Percentiles rank a stretch among this genome's conserved stretches.
Evolutionary conservation across 2,329 filamentous ascomycete genomes (phyloP).

Genomic region (Ophiostoma fasciatum): DNA sequence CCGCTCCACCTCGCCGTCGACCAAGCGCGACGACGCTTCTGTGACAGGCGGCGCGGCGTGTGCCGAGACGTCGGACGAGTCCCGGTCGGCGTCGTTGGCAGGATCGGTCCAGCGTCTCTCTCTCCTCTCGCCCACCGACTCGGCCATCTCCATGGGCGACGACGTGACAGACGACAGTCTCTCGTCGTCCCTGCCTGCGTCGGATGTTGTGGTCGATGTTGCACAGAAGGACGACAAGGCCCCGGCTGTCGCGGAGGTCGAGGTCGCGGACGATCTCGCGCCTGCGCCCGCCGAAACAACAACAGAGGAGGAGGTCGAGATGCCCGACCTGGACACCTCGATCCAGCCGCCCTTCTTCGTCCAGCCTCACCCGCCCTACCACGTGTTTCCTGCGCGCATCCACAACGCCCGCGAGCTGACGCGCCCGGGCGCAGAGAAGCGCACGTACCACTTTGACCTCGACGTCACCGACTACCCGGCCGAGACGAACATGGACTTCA

Average conservation of each 20-base stretch:
- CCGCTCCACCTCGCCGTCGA: slow-evolving; percentile 16
- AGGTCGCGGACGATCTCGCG: not conserved
- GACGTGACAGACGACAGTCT: slow-evolving; percentile 11
- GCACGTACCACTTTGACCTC: slow-evolving; percentile 93
- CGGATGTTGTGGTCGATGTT: no score
- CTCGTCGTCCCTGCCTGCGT: no score
- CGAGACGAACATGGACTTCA: slow-evolving; percentile 78
- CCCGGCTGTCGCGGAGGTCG: slow-evolving; percentile 3
- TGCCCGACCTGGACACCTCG: slow-evolving; percentile 33
- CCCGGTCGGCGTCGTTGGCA: no score
- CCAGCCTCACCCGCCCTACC: slow-evolving; percentile 84
- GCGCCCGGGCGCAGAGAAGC: slow-evolving; percentile 77
- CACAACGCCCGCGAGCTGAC: slow-evolving; percentile 78
- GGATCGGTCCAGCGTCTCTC: slow-evolving; percentile 7
- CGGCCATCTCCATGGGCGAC: slow-evolving; percentile 28
- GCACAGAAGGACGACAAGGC: slow-evolving; percentile 18
- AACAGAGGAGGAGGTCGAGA: slow-evolving; percentile 12
- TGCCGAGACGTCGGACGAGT: not conserved
- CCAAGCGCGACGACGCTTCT: no score
- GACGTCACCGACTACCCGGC: slow-evolving; percentile 86
- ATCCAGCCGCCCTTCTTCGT: slow-evolving; percentile 77
- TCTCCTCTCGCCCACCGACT: slow-evolving; percentile 29
- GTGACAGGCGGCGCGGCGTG: no score
- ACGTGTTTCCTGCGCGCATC: slow-evolving; percentile 81
- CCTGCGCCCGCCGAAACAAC: slow-evolving; percentile 3